These are phyloP conservation scores for Leptodermis oblonga DNA, from an alignment of 257 asterid genomes.

Conservation along the genomic window DNA sequence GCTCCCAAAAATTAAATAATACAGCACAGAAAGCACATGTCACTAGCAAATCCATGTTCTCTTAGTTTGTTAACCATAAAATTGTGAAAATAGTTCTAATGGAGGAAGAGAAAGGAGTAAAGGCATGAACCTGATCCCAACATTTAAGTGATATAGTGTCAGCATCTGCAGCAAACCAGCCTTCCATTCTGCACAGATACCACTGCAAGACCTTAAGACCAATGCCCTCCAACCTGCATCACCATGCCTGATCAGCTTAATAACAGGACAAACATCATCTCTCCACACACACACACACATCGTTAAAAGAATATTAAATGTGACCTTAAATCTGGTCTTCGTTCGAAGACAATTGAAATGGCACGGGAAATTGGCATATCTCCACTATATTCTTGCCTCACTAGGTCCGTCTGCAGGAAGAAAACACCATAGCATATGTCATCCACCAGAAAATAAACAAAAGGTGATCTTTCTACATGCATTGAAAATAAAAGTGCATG, in stretches of 20 bases:
- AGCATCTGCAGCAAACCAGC: constrained; percentile 98
- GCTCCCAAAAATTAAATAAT: neutral
- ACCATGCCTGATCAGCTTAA: constrained; percentile 1
- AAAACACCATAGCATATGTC: constrained; percentile 3
- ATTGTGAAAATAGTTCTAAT: neutral
- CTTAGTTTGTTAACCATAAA: neutral
- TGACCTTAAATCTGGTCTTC: constrained; percentile 88
- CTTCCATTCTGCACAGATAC: constrained; percentile 98
- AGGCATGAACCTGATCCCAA: constrained; percentile 77
- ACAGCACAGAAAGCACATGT: neutral
- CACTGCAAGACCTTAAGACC: constrained; percentile 82
- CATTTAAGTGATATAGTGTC: constrained; percentile 86
- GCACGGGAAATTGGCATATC: constrained; percentile 87
- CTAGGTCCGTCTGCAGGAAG: constrained; percentile 53
- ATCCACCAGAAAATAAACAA: neutral
- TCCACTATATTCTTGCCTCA: constrained; percentile 65
- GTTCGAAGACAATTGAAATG: constrained; percentile 66
- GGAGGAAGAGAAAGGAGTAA: neutral
- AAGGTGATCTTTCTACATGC: neutral
- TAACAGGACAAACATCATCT: neutral
- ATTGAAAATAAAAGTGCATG: neutral
- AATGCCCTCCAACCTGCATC: constrained; percentile 72
- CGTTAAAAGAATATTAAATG: neutral
- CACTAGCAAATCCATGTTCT: neutral
- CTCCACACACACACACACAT: neutral